Base-by-base conservation (phyloP, 768 basidiomycete genomes). In the Sistotremastrum suecicum region DNA sequence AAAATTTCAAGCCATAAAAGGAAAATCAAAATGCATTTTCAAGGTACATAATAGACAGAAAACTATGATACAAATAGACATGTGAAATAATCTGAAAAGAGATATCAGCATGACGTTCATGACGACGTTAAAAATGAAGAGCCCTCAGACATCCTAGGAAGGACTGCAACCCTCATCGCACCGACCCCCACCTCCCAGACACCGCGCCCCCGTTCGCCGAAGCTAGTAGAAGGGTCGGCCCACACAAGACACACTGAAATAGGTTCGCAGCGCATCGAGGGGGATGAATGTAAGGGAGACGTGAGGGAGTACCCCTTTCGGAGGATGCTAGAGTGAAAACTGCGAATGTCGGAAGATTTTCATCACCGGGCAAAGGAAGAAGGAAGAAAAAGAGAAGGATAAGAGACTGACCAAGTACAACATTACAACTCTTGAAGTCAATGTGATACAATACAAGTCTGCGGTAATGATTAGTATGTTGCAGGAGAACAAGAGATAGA, bases 121-220 rank as follows among this genome's bases (percentile, higher is more conserved):
- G 20, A 20, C 20, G 20, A 20, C 20, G 20, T 20, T 20, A 20
- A 44, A 10, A 37, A 32, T 33, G 36, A 43, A 20, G 44, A 48
- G 30, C 47, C 47, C 34, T 83, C 82, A 83, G 82, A 83, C 82
- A 85, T 84, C 81, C 82, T 80, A 83, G 80, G 81, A 81, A 85
- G 83, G 83, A 76, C 30, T 55, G 42, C 54, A 63, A 60, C 81
- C 69, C 77, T 69, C 82, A 85, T 74, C 59, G 66, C 66, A 69
- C 68, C 80, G 60, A 81, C 81, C 80, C 72, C 75, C 74, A 67
- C 75, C 69, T 80, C 59, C 67, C 72, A 68, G 68, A 67, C 77
- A 84, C 80, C 82, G 79, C 76, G 77, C 77, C 42, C 68, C 54
- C 45, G 44, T 50, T 38, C 29, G 20, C 20, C 20, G 20, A 20